Evolutionary conservation across 805 yeast genomes (phyloP), one percentile per base, ranked within the genome.

Genomic region (Metschnikowia baotianmanensis): DNA sequence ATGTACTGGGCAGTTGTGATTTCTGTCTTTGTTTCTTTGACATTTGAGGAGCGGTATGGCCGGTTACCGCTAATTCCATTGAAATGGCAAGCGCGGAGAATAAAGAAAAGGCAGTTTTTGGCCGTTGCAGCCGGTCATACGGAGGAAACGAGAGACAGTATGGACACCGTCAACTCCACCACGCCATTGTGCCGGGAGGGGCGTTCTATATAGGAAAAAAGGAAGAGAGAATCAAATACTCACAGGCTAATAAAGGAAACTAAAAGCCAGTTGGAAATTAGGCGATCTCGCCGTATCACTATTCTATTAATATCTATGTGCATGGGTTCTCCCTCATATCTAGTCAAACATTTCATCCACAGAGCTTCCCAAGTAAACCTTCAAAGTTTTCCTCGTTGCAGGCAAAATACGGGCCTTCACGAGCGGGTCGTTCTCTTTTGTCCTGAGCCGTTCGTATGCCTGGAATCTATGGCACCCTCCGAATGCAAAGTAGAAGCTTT

Each of bases 381-480:
- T 71, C 42, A 87, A 61, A 45, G 85, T 89, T 19, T 73, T 70
- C 45, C 78, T 77, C 0, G 95, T 86, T 6, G 87, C 83, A 1
- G 96, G 96, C 23, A 86, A 61, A 7, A 87, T 55, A 49, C 82
- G 82, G 59, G 88, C 82, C 53, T 75, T 80, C 8, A 88, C 95
- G 65, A 73, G 52, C 0, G 63, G 57, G 20, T 63, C 67, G 12
- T 47, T 34, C 1, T 52, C 56, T 5, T 39, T 38, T 3, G 61
- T 56, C 22, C 71, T 74, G 19, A 61, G 42, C 28, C 72, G 63
- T 42, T 86, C 93, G 56, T 88, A 88, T 0, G 95, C 95, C 59
- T 87, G 95, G 51, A 87, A 83, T 47, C 96, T 63, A 57, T 87
- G 96, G 57, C 96, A 87, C 0, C 96, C 96, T 6, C 96, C 96